Percentiles rank a stretch among this genome's conserved stretches.
phyloP scores from a whole-genome alignment of 345 rosid species.

The Eutrema yunnanense region DNA sequence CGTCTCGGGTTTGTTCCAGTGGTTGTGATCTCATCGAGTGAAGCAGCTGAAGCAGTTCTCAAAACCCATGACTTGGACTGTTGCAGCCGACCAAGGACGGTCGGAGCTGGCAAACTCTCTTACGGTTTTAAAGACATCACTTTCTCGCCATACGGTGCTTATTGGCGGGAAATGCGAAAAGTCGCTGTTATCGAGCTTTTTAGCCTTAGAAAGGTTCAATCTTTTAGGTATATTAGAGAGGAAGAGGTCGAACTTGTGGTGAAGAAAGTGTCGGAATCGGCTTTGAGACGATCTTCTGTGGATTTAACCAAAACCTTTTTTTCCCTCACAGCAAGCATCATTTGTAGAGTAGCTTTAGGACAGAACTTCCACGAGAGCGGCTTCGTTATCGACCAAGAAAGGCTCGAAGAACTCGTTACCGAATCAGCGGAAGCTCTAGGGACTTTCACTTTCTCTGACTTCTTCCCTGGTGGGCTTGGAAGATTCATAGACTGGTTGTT shows the following conservation, averaged over 20 bases:
- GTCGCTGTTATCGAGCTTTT: slow-evolving; percentile 37
- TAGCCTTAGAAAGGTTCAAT: slow-evolving; percentile 25
- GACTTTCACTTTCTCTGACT: slow-evolving; percentile 36
- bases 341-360: slow-evolving; percentile 42
- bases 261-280: not conserved
- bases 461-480: slow-evolving; percentile 36
- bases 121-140: slow-evolving; percentile 38
- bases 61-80: slow-evolving; percentile 39
- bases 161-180: slow-evolving; percentile 45
- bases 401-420: slow-evolving; percentile 25
- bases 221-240: slow-evolving; percentile 31
- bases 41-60: slow-evolving; percentile 37
- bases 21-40: slow-evolving; percentile 40
- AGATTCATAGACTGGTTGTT: slow-evolving; percentile 35
- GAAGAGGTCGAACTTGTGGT: slow-evolving; percentile 35
- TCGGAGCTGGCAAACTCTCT: slow-evolving; percentile 32
- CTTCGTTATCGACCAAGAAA: slow-evolving; percentile 7
- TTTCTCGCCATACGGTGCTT: slow-evolving; percentile 34
- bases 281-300: slow-evolving; percentile 1
- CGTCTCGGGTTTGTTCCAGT: slow-evolving; percentile 30
- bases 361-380: slow-evolving; percentile 29
- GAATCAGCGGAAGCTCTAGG: slow-evolving; percentile 31
- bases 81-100: slow-evolving; percentile 38
- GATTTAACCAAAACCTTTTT: slow-evolving; percentile 27
- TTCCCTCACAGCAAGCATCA: slow-evolving; percentile 25